Percentiles rank a stretch among this genome's conserved stretches.
Conservation (phyloP, 2,329 filamentous ascomycete genomes). For the Colletotrichum horii region DNA sequence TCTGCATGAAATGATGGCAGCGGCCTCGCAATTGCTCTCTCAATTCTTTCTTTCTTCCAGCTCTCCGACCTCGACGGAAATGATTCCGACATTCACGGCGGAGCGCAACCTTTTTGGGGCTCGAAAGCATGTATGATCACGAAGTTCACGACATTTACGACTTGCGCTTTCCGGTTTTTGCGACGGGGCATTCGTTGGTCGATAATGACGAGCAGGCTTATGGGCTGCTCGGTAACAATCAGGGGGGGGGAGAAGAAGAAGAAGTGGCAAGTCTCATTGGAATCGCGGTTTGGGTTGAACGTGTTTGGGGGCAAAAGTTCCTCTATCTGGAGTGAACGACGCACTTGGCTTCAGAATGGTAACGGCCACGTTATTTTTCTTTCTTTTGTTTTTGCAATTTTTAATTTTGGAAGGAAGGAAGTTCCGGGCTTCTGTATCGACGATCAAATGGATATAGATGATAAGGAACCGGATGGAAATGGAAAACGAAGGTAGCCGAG, state of each 20-base stretch:
- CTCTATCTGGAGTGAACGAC: not conserved
- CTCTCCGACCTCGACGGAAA: not conserved
- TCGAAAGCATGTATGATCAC: not conserved
- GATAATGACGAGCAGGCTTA: not conserved
- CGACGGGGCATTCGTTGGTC: not conserved
- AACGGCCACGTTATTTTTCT: not conserved
- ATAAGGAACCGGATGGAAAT: not conserved
- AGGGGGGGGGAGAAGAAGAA: not conserved
- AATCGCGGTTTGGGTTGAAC: not conserved
- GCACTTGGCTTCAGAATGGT: not conserved
- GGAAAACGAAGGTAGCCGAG: not conserved
- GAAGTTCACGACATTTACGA: not conserved
- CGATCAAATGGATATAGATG: not conserved
- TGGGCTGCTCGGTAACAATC: not conserved
- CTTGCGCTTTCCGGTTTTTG: not conserved
- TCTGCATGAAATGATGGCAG: constrained; percentile 43
- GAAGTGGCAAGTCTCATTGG: not conserved
- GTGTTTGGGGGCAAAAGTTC: not conserved
- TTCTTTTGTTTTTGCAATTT: not conserved
- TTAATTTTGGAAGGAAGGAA: not conserved
- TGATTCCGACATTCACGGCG: not conserved
- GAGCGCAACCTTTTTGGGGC: not conserved
- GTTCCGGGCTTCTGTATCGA: not conserved
- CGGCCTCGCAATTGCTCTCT: not conserved
- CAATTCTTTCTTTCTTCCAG: not conserved